Percentiles rank a stretch among this genome's conserved stretches.
Evolutionary conservation across 164 flowering plant species (phyloP).

Genomic region (Tinospora cordifolia): DNA sequence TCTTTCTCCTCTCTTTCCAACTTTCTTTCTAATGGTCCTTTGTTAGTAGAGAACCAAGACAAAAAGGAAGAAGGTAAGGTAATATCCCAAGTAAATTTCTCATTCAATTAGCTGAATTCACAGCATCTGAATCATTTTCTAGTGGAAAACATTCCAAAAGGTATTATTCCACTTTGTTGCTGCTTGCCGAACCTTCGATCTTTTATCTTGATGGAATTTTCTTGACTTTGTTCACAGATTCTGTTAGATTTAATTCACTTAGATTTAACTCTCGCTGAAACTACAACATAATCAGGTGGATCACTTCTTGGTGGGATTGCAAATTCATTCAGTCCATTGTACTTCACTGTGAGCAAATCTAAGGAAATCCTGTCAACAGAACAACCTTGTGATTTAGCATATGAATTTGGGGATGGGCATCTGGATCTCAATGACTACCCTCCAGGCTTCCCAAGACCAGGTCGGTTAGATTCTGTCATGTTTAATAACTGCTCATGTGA

Average conservation of each 20-base stretch:
- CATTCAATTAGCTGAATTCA: no score
- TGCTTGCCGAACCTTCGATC: background rate
- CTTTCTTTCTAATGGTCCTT: no score
- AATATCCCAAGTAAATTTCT: no score
- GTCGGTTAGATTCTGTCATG: slow-evolving; percentile 18
- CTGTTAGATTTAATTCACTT: background rate
- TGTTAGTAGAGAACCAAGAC: no score
- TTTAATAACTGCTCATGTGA: background rate
- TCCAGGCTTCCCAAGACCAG: slow-evolving; percentile 61
- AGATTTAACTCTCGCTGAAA: background rate
- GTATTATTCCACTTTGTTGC: background rate
- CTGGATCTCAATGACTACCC: slow-evolving; percentile 48
- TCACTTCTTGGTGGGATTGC: slow-evolving; percentile 30
- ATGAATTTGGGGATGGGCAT: slow-evolving; percentile 70
- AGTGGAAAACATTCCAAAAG: background rate
- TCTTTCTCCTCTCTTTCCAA: no score
- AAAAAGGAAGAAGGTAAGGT: no score
- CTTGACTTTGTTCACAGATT: background rate
- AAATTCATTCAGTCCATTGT: slow-evolving; percentile 44
- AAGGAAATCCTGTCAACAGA: slow-evolving; percentile 77
- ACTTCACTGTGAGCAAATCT: slow-evolving; percentile 42
- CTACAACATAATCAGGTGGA: slow-evolving; percentile 33
- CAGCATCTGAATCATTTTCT: no score
- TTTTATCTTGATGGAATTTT: background rate
- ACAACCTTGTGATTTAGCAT: slow-evolving; percentile 76